Conservation (phyloP, 306 rosid species). For the Hippophae gyantsensis region DNA sequence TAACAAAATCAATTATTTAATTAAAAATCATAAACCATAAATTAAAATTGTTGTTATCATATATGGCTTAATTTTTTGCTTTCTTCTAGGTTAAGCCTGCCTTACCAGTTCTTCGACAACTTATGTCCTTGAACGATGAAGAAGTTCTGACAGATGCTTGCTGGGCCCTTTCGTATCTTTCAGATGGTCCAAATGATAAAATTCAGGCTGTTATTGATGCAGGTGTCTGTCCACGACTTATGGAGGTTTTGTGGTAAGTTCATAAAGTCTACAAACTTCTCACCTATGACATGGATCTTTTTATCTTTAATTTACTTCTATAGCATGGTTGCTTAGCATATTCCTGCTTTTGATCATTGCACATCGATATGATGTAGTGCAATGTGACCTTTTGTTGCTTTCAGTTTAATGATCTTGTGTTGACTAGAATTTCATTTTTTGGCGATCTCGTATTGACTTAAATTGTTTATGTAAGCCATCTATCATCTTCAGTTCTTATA, state of each 20-base stretch:
- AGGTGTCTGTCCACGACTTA: slow-evolving; percentile 48
- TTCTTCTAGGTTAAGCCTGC: slow-evolving; percentile 50
- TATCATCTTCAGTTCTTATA: slow-evolving; percentile 41
- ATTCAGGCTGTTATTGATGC: slow-evolving; percentile 56
- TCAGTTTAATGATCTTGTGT: neutral
- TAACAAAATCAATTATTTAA: too few species aligned
- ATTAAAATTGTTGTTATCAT: too few species aligned
- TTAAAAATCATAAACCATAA: too few species aligned
- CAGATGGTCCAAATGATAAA: slow-evolving; percentile 48
- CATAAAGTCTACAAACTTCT: neutral
- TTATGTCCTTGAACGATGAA: slow-evolving; percentile 43
- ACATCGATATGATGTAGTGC: neutral
- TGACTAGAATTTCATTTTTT: too few species aligned
- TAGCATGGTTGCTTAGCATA: neutral
- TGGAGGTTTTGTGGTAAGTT: slow-evolving; percentile 48
- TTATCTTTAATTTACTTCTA: neutral
- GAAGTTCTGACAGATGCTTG: slow-evolving; percentile 55
- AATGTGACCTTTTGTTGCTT: neutral
- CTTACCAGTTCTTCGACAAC: slow-evolving; percentile 41
- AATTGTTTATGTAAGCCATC: slow-evolving; percentile 41
- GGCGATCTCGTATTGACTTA: slow-evolving; percentile 2
- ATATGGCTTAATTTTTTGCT: slow-evolving; percentile 1
- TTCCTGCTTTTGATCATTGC: neutral
- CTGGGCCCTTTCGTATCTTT: slow-evolving; percentile 64
- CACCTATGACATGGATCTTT: neutral